A percentile compares a stretch with the other conserved stretches of the same genome.
Conservation (phyloP, 2,329 filamentous ascomycete species). For the Aschersonia sp. region DNA sequence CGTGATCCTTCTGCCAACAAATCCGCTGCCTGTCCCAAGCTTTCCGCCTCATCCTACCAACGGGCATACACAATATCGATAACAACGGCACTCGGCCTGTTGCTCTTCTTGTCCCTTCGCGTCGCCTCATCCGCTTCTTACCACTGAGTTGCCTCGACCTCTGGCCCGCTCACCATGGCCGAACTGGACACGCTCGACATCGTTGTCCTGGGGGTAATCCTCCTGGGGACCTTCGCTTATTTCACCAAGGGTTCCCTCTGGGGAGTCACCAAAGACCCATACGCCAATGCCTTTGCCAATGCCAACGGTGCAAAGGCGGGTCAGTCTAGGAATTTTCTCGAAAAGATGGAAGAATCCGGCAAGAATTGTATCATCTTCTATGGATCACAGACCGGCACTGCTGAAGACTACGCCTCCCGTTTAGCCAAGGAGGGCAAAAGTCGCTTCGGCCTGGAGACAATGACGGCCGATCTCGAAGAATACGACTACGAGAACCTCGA, state of each 20-base stretch:
- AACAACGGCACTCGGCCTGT: neutral
- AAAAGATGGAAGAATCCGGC: constrained; percentile 88
- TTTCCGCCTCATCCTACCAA: too few species aligned
- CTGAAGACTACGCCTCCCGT: constrained; percentile 93
- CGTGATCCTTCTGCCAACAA: too few species aligned
- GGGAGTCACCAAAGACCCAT: constrained; percentile 79
- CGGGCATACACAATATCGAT: too few species aligned
- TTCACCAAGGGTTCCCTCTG: constrained; percentile 96
- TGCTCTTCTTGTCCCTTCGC: neutral
- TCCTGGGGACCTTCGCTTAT: constrained; percentile 82
- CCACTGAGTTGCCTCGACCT: neutral
- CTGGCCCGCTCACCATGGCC: constrained; percentile 47
- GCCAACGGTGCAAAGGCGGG: constrained; percentile 59
- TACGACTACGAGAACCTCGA: constrained; percentile 96
- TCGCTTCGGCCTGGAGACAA: constrained; percentile 89
- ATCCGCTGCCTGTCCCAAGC: too few species aligned
- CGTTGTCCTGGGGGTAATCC: constrained; percentile 71
- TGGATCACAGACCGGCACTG: constrained; percentile 94
- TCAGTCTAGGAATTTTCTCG: constrained; percentile 80
- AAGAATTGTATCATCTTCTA: constrained; percentile 99
- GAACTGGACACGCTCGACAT: constrained; percentile 94
- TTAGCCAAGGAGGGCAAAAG: constrained; percentile 96
- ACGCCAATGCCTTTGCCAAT: constrained; percentile 59
- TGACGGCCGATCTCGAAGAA: constrained; percentile 95
- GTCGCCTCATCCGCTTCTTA: neutral